A percentile compares a stretch with the other conserved stretches of the same genome.
Conservation (phyloP, 2,329 filamentous ascomycete species). For the Arthrobotrys sphaeroides region DNA sequence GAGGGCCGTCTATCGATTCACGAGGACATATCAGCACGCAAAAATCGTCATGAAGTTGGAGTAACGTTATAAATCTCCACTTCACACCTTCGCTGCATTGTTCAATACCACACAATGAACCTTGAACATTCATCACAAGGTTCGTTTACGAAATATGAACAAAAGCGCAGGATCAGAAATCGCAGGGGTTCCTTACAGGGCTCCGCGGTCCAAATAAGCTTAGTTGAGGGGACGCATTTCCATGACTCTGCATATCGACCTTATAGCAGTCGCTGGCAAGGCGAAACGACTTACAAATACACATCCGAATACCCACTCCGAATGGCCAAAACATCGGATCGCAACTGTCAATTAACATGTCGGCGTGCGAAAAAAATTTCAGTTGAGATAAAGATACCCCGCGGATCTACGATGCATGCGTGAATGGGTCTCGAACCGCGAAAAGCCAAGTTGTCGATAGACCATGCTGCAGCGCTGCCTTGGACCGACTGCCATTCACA, state of each 20-base stretch:
- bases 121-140: not conserved
- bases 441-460: not conserved
- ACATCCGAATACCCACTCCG: constrained; percentile 1
- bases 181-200: not conserved
- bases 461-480: not conserved
- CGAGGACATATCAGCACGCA: not conserved
- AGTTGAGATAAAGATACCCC: too few species aligned
- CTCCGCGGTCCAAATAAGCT: constrained; percentile 1
- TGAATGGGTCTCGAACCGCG: too few species aligned
- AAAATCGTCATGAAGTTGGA: not conserved
- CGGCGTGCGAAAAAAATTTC: too few species aligned
- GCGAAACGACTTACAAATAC: constrained; percentile 15
- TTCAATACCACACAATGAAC: too few species aligned
- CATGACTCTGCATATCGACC: not conserved
- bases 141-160: not conserved
- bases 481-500: not conserved
- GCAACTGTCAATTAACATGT: too few species aligned
- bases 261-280: not conserved
- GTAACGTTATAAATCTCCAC: constrained; percentile 11
- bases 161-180: constrained; percentile 31
- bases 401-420: not conserved
- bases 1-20: too few species aligned
- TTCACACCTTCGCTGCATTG: too few species aligned
- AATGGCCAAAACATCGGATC: too few species aligned
- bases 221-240: too few species aligned